A percentile compares a stretch with the other conserved stretches of the same genome.
Conservation (phyloP, 2,329 filamentous ascomycete genomes). For the Ophiobolus disseminans region DNA sequence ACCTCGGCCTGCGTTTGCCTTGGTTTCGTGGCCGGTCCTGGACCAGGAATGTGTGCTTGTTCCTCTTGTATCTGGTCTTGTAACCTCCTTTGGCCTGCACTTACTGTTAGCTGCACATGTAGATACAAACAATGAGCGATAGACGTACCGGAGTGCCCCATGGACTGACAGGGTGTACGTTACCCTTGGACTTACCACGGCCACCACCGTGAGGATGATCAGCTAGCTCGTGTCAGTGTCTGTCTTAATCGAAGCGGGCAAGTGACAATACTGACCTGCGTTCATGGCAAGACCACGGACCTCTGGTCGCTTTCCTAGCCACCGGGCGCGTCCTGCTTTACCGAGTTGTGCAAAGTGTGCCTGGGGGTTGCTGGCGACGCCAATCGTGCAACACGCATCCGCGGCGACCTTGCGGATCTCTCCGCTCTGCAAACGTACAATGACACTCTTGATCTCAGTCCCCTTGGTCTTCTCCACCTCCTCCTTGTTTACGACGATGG, state of each 20-base stretch:
- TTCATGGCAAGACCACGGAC: constrained; percentile 99
- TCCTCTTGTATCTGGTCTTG: constrained; percentile 89
- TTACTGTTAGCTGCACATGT: neutral
- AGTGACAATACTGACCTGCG: constrained; percentile 65
- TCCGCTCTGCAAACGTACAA: constrained; percentile 86
- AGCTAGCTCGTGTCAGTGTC: constrained; percentile 56
- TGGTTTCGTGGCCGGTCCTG: constrained; percentile 84
- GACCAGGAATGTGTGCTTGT: constrained; percentile 91
- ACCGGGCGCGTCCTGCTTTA: constrained; percentile 91
- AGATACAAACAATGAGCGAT: neutral
- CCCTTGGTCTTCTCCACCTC: constrained; percentile 66
- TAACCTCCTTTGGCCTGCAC: constrained; percentile 77
- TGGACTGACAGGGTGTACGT: constrained; percentile 90
- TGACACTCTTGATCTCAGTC: constrained; percentile 78
- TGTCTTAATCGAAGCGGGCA: neutral
- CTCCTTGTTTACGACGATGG: constrained; percentile 86
- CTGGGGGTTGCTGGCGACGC: constrained; percentile 90
- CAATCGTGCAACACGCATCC: constrained; percentile 93
- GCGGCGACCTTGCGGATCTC: constrained; percentile 89
- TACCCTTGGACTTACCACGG: constrained; percentile 99
- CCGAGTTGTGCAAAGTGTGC: constrained; percentile 90
- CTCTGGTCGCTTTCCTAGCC: constrained; percentile 92
- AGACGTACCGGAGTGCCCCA: constrained; percentile 91
- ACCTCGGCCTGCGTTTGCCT: constrained; percentile 72
- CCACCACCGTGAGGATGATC: constrained; percentile 99